Conservation (phyloP, 768 basidiomycete genomes). For the Tricholoma matsutake region DNA sequence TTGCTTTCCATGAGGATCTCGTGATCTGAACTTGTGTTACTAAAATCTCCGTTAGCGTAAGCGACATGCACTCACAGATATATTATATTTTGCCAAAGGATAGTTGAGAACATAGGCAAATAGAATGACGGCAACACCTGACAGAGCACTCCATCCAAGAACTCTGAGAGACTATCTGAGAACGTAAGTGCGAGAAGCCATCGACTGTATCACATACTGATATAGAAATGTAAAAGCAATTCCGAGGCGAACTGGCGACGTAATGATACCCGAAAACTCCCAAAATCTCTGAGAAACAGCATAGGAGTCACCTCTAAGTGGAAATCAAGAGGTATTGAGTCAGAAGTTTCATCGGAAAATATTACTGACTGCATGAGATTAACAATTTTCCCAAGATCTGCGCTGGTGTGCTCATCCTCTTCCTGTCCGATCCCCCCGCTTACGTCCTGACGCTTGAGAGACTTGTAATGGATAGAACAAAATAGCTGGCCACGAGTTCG, state of each 20-base stretch:
- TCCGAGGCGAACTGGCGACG: slow-evolving; percentile 57
- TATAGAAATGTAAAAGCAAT: slow-evolving; percentile 74
- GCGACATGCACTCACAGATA: slow-evolving; percentile 43
- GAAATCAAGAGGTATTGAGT: slow-evolving; percentile 5
- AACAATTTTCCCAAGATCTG: slow-evolving; percentile 68
- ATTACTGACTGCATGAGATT: slow-evolving; percentile 67
- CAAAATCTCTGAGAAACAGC: slow-evolving; percentile 70
- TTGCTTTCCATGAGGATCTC: slow-evolving; percentile 54
- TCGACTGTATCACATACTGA: slow-evolving; percentile 40
- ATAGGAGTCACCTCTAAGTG: slow-evolving; percentile 61
- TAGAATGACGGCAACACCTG: slow-evolving; percentile 64
- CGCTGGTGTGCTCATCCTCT: slow-evolving; percentile 37
- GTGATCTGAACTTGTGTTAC: slow-evolving; percentile 40
- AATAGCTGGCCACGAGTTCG: slow-evolving; percentile 70
- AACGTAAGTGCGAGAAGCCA: neutral
- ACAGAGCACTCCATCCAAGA: slow-evolving; percentile 75
- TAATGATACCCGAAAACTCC: slow-evolving; percentile 65
- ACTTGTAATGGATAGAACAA: slow-evolving; percentile 67
- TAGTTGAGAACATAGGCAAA: slow-evolving; percentile 63
- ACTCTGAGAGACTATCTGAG: slow-evolving; percentile 38
- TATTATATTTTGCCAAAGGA: slow-evolving; percentile 62
- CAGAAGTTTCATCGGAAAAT: neutral
- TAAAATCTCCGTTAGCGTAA: neutral
- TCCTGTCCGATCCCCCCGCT: slow-evolving; percentile 42
- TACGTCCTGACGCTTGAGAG: slow-evolving; percentile 57